Conservation (phyloP, 1,139 yeast genomes). For the Diutina catenulata region DNA sequence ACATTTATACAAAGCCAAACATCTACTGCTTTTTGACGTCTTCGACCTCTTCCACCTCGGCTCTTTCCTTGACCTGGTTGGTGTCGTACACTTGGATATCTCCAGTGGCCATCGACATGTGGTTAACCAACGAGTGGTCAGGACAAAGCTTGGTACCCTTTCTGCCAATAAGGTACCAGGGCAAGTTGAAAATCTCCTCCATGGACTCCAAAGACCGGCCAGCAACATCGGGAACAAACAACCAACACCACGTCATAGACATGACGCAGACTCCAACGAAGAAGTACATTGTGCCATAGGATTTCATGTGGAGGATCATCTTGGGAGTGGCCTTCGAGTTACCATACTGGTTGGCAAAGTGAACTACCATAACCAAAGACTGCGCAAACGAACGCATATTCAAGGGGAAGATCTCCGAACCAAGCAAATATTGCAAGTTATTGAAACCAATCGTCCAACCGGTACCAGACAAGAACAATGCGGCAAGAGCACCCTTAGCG, state of each 20-base stretch:
- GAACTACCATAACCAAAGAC: constrained; percentile 43
- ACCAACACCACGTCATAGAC: constrained; percentile 38
- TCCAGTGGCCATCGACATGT: constrained; percentile 9
- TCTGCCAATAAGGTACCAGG: constrained; percentile 48
- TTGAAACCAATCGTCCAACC: constrained; percentile 61
- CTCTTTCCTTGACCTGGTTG: too few relatives aligned
- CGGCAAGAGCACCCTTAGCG: constrained; percentile 39
- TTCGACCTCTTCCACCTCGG: too few relatives aligned
- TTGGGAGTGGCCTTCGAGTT: constrained; percentile 46
- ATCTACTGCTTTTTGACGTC: too few relatives aligned
- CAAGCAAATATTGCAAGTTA: constrained; percentile 44
- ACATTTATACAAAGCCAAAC: too few relatives aligned
- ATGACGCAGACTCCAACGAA: constrained; percentile 33
- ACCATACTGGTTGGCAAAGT: constrained; percentile 51
- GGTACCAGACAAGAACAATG: constrained; percentile 39
- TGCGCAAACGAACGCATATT: constrained; percentile 43
- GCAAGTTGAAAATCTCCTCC: constrained; percentile 45
- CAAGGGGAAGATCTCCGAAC: constrained; percentile 48
- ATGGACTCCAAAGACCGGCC: constrained; percentile 45
- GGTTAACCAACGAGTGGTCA: constrained; percentile 36
- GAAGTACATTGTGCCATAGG: constrained; percentile 44
- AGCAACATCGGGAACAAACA: constrained; percentile 41
- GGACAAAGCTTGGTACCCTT: constrained; percentile 39
- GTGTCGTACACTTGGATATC: too few relatives aligned
- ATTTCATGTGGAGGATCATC: constrained; percentile 35